Evolutionary conservation across 495 filamentous ascomycete genomes (phyloP), one percentile per base, ranked within the genome.

Genomic region (Annulohypoxylon nitens): DNA sequence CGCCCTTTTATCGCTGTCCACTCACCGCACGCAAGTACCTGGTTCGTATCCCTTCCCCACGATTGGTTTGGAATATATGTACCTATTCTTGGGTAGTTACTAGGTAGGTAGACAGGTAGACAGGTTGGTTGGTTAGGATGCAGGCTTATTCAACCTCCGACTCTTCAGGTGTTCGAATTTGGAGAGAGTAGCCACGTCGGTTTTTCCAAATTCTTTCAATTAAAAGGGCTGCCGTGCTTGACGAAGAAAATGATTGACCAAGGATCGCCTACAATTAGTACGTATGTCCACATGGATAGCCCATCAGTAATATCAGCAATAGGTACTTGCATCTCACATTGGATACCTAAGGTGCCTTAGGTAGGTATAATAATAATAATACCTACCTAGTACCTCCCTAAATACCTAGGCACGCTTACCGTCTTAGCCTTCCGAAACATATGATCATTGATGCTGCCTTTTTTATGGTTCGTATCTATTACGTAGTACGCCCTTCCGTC

Each of bases 391-490:
- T 23, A 23, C 20, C 20, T 23, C 20, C 20, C 20, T 23, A 23
- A 23, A 23, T 23, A 23, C 20, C 20, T 23, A 39, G 30, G 30
- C 30, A 30, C 30, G 5, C 11, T 55, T 34, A 36, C 20, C 18
- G 12, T 39, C 33, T 37, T 23, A 39, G 14, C 25, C n/a, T 59
- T 41, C 34, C 55, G 18, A 59, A 59, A 59, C 55, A 59, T 59
- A 41, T 41, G 57, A 58, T 39, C 20, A 14, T 4, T 36, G 25
- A 58, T 20, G 16, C 14, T 25, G 33, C 10, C 50, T 20, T 23
- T 23, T 41, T 59, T 1, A 20, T 60, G 34, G 37, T 41, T 14
- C 36, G 53, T 57, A 9, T 43, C 43, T 26, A 60, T 12, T 39
- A 39, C 9, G 7, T 39, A 11, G 14, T 14, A 43, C 33, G 26